phyloP scores from a whole-genome alignment of 257 asterid genomes.

The Penstemon barbatus region DNA sequence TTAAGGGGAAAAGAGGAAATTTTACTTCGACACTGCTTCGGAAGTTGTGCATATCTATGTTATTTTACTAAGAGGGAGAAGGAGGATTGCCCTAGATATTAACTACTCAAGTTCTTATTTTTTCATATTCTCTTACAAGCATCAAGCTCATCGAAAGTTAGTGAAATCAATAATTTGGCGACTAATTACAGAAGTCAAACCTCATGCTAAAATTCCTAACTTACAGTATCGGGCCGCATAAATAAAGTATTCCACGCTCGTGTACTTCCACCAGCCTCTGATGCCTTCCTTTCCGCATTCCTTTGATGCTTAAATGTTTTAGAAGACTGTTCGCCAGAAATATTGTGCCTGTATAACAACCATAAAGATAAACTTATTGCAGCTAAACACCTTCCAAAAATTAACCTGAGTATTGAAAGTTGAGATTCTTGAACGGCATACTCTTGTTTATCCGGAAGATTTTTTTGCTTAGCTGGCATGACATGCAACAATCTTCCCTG shows the following conservation, averaged over 20 bases:
- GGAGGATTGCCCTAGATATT: not conserved
- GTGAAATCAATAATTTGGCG: not conserved
- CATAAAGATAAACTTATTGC: conserved; percentile 11
- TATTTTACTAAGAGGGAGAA: conserved; percentile 1
- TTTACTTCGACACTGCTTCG: not conserved
- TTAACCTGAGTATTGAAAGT: not conserved
- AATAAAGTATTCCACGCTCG: conserved; percentile 83
- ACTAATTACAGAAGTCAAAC: conserved; percentile 16
- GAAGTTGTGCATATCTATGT: not conserved
- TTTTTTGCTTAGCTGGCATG: conserved; percentile 76
- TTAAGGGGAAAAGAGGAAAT: conserved; percentile 15
- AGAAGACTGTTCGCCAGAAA: conserved; percentile 42
- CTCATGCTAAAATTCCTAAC: conserved; percentile 31
- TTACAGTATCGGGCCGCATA: conserved; percentile 92
- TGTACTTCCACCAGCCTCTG: conserved; percentile 89
- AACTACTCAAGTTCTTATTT: conserved; percentile 2
- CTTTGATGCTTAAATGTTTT: conserved; percentile 72
- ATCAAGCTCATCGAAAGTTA: conserved; percentile 9
- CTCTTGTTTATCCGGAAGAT: conserved; percentile 46
- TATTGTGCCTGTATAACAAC: conserved; percentile 41
- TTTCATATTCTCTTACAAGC: not conserved
- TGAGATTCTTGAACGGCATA: conserved; percentile 37
- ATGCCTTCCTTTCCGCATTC: conserved; percentile 68
- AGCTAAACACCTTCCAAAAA: conserved; percentile 16
- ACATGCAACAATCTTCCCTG: conserved; percentile 95